Base-by-base conservation (phyloP, 345 rosid species). In the Orychophragmus violaceus region DNA sequence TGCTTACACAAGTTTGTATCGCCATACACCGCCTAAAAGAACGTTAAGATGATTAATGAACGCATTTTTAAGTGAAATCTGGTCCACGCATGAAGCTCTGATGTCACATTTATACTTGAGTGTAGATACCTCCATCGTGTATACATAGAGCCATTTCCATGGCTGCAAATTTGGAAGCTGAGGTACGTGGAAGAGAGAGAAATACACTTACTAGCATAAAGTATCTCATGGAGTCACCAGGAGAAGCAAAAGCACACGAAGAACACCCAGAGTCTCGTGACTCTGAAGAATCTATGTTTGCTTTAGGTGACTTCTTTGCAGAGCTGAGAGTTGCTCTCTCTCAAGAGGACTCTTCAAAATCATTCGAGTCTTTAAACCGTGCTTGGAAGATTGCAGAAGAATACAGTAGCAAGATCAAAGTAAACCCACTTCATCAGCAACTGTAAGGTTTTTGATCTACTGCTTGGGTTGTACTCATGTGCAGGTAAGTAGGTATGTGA, bases 101-200 rank as follows among this genome's bases (percentile, higher is more conserved):
- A 62, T 8, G 42, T 45, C 66, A 45, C 37, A 37, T 57, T 23
- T 53, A 22, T 70, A 13, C 12, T 49, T 64, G 39, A 5, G 51
- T 74, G 80, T 81, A 91, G 97, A 71, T 93, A 66, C 98, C 98
- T 62, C 59, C 71, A n/a, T 80, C 81, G 8, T 93, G 98, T 69
- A 78, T 90, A 60, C 70, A 62, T 60, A 82, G 82, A 60, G 97
- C 94, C 16, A 63, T 75, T 32, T 16, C 73, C 35, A 87, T 93
- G 94, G 88, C 97, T 50, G 74, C 85, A 61, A 86, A 69, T 59
- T 73, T 93, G 66, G 98, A 90, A 81, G 71, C 72, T 13, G 83
- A 73, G 30, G 78, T 86, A 64, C 71, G 81, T 32, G 50, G 56
- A 50, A 80, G 91, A 78, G 64, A 63, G 52, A 54, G 64, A 61